Evolutionary conservation across 805 yeast species (phyloP).

Genomic region (Metschnikowia continentalis): DNA sequence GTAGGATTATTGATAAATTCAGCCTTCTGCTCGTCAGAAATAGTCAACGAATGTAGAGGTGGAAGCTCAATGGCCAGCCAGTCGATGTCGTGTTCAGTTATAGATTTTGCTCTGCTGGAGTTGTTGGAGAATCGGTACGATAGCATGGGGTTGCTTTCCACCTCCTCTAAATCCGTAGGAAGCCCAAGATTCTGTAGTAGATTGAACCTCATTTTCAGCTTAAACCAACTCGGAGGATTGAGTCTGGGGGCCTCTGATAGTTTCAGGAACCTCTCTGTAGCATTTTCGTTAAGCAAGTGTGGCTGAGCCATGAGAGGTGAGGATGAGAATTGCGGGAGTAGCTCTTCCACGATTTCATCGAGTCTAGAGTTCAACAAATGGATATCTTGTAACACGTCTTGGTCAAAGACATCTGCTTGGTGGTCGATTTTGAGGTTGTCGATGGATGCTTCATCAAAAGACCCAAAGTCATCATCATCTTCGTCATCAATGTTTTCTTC

Average conservation of each 20-base stretch:
- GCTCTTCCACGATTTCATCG: slow-evolving; percentile 7
- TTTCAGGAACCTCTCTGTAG: slow-evolving; percentile 40
- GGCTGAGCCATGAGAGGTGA: not conserved
- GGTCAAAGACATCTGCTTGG: not conserved
- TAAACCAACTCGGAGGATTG: slow-evolving; percentile 65
- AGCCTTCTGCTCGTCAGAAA: slow-evolving; percentile 26
- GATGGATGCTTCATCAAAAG: slow-evolving; percentile 34
- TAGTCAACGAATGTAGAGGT: slow-evolving; percentile 26
- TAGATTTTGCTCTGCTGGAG: slow-evolving; percentile 17
- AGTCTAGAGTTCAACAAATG: slow-evolving; percentile 4
- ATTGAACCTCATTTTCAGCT: slow-evolving; percentile 60
- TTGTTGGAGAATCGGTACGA: not conserved
- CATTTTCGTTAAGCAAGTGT: slow-evolving; percentile 28
- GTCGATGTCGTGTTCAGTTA: slow-evolving; percentile 28
- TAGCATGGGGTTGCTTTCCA: slow-evolving; percentile 12
- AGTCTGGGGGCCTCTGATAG: slow-evolving; percentile 47
- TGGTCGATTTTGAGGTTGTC: slow-evolving; percentile 18
- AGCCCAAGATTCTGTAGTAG: slow-evolving; percentile 63
- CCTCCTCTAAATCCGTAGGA: slow-evolving; percentile 67
- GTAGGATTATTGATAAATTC: slow-evolving; percentile 23
- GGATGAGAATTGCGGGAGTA: slow-evolving; percentile 7
- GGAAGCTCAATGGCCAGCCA: slow-evolving; percentile 38
- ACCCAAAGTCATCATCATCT: slow-evolving; percentile 36
- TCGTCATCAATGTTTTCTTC: slow-evolving; percentile 13
- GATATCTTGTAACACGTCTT: slow-evolving; percentile 2